Conservation (phyloP, 371 early-diverging fungal genomes). For the Rhizopus delemar region DNA sequence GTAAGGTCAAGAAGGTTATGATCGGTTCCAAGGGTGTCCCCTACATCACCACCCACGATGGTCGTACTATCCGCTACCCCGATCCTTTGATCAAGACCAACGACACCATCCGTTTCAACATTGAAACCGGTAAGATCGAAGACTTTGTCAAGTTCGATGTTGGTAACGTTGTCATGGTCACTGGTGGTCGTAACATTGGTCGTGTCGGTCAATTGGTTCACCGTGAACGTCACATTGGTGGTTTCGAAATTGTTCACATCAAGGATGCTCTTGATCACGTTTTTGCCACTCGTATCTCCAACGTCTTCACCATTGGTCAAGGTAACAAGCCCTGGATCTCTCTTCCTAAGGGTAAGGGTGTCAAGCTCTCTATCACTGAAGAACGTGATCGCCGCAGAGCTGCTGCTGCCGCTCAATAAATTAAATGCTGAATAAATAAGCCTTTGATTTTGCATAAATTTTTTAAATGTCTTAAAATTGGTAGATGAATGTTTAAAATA, state of each 20-base stretch:
- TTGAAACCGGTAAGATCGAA: slow-evolving; percentile 91
- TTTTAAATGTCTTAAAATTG: too few species aligned
- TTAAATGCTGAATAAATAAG: background rate
- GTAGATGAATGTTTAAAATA: too few species aligned
- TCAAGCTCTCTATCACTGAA: slow-evolving; percentile 64
- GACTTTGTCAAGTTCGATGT: slow-evolving; percentile 95
- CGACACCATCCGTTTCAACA: slow-evolving; percentile 98
- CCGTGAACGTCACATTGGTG: slow-evolving; percentile 97
- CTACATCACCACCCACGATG: slow-evolving; percentile 98
- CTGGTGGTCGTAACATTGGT: slow-evolving; percentile 99
- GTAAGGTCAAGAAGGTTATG: slow-evolving; percentile 96
- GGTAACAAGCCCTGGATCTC: slow-evolving; percentile 82
- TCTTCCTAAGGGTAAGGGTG: slow-evolving; percentile 53
- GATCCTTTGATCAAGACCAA: slow-evolving; percentile 98
- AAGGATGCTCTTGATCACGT: slow-evolving; percentile 87
- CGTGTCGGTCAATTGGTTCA: slow-evolving; percentile 98
- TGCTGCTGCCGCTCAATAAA: slow-evolving; percentile 40
- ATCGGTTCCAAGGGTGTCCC: slow-evolving; percentile 95
- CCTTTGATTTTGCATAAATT: background rate
- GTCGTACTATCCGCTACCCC: slow-evolving; percentile 99
- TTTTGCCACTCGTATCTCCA: slow-evolving; percentile 90
- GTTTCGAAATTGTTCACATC: slow-evolving; percentile 95
- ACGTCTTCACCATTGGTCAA: slow-evolving; percentile 93
- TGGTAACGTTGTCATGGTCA: slow-evolving; percentile 96
- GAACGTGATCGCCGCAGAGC: slow-evolving; percentile 92